phyloP scores from a whole-genome alignment of 352 stramenopile genomes.

The Aphanomyces cochlioides region DNA sequence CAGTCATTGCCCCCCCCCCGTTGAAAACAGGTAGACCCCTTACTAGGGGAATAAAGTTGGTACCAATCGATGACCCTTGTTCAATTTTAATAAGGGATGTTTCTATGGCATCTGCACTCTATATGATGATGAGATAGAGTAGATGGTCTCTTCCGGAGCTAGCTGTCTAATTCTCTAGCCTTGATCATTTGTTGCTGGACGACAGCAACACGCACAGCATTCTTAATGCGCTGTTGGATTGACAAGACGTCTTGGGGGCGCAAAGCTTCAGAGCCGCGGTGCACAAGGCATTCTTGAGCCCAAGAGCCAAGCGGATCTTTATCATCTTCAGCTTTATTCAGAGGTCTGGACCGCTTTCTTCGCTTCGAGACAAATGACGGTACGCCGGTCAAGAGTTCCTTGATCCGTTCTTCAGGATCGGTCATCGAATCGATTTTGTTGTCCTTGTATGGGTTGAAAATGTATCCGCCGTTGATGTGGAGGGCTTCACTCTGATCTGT shows the following conservation, averaged over 20 bases:
- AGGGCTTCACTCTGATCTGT: neutral
- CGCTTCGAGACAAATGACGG: constrained; percentile 17
- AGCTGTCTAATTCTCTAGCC: no score
- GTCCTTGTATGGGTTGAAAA: constrained; percentile 19
- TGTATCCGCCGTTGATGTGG: constrained; percentile 27
- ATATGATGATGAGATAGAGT: no score
- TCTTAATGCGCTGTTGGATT: constrained; percentile 16
- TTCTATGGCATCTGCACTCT: no score
- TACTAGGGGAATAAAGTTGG: no score
- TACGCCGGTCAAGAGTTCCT: neutral
- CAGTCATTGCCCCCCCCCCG: no score
- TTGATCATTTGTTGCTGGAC: neutral
- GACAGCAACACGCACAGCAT: constrained; percentile 14
- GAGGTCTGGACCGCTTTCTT: constrained; percentile 15
- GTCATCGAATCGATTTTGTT: neutral
- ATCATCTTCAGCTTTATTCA: neutral
- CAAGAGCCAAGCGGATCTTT: constrained; percentile 21
- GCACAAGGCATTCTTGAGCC: constrained; percentile 4
- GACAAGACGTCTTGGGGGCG: neutral
- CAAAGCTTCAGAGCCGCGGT: constrained; percentile 21
- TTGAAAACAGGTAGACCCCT: no score
- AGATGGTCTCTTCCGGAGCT: no score
- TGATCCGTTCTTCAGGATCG: neutral
- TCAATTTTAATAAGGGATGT: no score
- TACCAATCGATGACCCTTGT: no score